These are phyloP conservation scores for Phytophthora brassicae DNA, from an alignment of 352 stramenopile species.

Conservation along the genomic window DNA sequence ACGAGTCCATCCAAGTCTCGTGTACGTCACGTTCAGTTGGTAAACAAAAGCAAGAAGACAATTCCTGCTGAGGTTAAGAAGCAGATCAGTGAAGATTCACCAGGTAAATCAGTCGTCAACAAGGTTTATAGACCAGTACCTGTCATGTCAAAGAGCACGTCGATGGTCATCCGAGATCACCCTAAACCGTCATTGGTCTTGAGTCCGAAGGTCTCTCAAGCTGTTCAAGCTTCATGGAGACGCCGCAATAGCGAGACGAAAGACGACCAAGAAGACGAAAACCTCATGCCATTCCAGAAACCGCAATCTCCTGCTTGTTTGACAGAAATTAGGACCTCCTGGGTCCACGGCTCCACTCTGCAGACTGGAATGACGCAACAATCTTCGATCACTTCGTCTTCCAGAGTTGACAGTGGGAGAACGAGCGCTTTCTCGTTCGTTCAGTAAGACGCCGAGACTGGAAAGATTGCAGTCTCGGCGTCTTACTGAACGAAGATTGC, in stretches of 20 bases:
- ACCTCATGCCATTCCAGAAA: slow-evolving; percentile 43
- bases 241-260: slow-evolving; percentile 37
- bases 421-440: slow-evolving; percentile 37
- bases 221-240: slow-evolving; percentile 41
- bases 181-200: slow-evolving; percentile 16
- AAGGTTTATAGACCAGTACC: slow-evolving; percentile 24
- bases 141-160: slow-evolving; percentile 23
- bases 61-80: slow-evolving; percentile 1
- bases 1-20: too few relatives aligned
- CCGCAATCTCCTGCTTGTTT: not conserved
- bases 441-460: slow-evolving; percentile 11
- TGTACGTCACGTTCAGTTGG: slow-evolving; percentile 25
- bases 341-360: not conserved
- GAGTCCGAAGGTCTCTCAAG: slow-evolving; percentile 47
- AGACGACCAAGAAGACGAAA: slow-evolving; percentile 13
- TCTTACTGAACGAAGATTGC: too few relatives aligned
- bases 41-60: slow-evolving; percentile 21
- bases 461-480: too few relatives aligned
- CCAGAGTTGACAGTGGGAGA: slow-evolving; percentile 22
- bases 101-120: slow-evolving; percentile 19
- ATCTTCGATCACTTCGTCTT: slow-evolving; percentile 22
- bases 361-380: slow-evolving; percentile 5
- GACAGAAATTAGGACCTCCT: slow-evolving; percentile 16
- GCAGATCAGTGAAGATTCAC: slow-evolving; percentile 5
- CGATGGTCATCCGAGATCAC: slow-evolving; percentile 11